These are phyloP conservation scores for Epithele typhae DNA, from an alignment of 768 basidiomycete species.

Conservation along the genomic window DNA sequence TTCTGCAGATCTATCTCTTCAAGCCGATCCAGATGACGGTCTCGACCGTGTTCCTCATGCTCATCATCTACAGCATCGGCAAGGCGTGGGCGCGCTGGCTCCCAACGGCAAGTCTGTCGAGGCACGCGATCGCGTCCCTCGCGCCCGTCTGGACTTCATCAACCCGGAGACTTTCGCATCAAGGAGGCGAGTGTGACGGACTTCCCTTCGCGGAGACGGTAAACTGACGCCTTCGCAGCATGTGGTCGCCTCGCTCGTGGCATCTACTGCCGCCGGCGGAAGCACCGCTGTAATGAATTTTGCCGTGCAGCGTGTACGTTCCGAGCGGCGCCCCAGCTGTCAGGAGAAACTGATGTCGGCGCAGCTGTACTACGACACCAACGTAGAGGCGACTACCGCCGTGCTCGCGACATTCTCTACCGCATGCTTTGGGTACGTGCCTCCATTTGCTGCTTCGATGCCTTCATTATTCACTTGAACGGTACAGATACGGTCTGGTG, in stretches of 20 bases:
- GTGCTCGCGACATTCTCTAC: constrained; percentile 62
- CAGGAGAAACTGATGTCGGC: background rate
- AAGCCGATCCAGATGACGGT: constrained; percentile 52
- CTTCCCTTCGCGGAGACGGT: too few relatives aligned
- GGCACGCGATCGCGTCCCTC: constrained; percentile 40
- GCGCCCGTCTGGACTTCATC: constrained; percentile 41
- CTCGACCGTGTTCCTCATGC: constrained; percentile 52
- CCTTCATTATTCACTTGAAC: too few relatives aligned
- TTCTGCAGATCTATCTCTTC: constrained; percentile 49
- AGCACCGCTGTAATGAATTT: constrained; percentile 57
- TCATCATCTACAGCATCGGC: constrained; percentile 50
- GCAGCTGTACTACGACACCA: constrained; percentile 56
- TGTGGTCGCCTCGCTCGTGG: constrained; percentile 50
- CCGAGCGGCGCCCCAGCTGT: too few relatives aligned
- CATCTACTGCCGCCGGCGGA: constrained; percentile 51
- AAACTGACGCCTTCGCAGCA: constrained; percentile 48
- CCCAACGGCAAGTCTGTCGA: constrained; percentile 38
- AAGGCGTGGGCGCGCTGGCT: constrained; percentile 45
- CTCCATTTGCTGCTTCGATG: too few relatives aligned
- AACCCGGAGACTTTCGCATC: constrained; percentile 55
- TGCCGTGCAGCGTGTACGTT: constrained; percentile 49
- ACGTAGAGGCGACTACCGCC: constrained; percentile 51
- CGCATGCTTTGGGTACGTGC: constrained; percentile 53
- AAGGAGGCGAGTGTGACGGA: constrained; percentile 65
- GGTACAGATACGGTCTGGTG: constrained; percentile 50